Evolutionary conservation across 352 stramenopile genomes (phyloP).

Genomic region (Phytophthora multivora): DNA sequence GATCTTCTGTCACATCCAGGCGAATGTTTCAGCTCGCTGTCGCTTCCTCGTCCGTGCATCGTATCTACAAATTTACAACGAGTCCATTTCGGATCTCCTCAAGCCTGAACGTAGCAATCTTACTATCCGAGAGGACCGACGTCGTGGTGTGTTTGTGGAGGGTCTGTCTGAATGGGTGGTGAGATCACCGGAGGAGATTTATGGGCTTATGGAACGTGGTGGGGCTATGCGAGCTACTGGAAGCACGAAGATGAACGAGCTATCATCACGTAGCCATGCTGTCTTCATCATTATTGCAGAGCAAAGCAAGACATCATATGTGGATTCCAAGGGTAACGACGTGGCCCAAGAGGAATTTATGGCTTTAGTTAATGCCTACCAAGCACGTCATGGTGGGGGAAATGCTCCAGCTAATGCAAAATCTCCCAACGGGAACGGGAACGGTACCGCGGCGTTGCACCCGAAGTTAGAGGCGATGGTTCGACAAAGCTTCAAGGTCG

Average conservation of each 20-base stretch:
- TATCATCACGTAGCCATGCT: constrained; percentile 87
- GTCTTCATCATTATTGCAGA: constrained; percentile 97
- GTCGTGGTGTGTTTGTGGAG: constrained; percentile 94
- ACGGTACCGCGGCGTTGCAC: constrained; percentile 47
- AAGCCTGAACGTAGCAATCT: constrained; percentile 93
- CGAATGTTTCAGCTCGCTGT: constrained; percentile 81
- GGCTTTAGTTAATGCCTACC: constrained; percentile 75
- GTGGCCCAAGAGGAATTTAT: constrained; percentile 88
- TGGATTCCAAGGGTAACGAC: constrained; percentile 81
- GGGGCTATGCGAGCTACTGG: constrained; percentile 81
- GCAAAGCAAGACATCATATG: constrained; percentile 91
- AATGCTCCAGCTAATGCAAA: constrained; percentile 24
- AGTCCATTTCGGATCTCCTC: constrained; percentile 94
- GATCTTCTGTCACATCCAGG: constrained; percentile 92
- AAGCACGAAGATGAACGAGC: constrained; percentile 91
- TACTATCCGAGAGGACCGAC: constrained; percentile 94
- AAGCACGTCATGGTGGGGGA: constrained; percentile 47
- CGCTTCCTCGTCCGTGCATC: constrained; percentile 92
- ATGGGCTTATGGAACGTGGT: constrained; percentile 94
- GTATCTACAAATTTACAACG: constrained; percentile 96
- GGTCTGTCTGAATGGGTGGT: constrained; percentile 95
- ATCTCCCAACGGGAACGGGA: constrained; percentile 24
- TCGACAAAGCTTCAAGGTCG: constrained; percentile 94
- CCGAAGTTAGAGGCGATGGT: constrained; percentile 90
- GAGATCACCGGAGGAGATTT: constrained; percentile 92